A percentile compares a stretch with the other conserved stretches of the same genome.
Conservation (phyloP, 2,329 filamentous ascomycete species). For the Exophiala aquamarina region DNA sequence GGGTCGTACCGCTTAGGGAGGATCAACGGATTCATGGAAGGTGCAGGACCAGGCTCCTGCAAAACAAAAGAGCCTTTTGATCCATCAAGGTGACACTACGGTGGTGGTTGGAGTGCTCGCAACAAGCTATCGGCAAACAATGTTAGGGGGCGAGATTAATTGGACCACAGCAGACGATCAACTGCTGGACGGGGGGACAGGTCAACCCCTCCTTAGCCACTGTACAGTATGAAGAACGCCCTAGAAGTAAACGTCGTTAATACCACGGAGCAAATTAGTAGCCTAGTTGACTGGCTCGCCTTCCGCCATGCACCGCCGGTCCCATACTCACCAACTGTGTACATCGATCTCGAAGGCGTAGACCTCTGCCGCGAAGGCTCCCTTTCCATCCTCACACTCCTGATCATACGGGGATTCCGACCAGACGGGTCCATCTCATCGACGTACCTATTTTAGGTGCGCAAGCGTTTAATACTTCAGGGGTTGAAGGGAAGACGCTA, state of each 20-base stretch:
- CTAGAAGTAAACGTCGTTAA: constrained; percentile 30
- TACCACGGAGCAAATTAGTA: constrained; percentile 26
- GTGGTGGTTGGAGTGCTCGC: no score
- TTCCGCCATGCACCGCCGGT: constrained; percentile 26
- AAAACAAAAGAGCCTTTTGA: no score
- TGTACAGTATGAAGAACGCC: constrained; percentile 15
- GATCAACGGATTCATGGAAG: no score
- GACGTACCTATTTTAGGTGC: constrained; percentile 43
- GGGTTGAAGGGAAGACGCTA: constrained; percentile 29
- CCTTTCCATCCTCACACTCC: constrained; percentile 49
- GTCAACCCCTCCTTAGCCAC: no score
- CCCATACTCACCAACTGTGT: constrained; percentile 36
- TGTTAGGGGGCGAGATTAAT: no score
- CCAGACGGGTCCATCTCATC: constrained; percentile 41
- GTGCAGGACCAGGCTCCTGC: no score
- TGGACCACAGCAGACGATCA: no score
- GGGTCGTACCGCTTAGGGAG: no score
- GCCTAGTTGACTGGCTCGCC: constrained; percentile 30
- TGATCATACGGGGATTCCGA: constrained; percentile 29
- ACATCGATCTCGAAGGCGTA: constrained; percentile 51
- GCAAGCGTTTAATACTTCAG: constrained; percentile 41
- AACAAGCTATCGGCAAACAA: no score
- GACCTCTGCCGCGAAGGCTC: constrained; percentile 44
- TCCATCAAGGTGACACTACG: no score
- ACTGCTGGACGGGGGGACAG: no score